Evolutionary conservation across 345 rosid genomes (phyloP).

Genomic region (Laguncularia racemosa): DNA sequence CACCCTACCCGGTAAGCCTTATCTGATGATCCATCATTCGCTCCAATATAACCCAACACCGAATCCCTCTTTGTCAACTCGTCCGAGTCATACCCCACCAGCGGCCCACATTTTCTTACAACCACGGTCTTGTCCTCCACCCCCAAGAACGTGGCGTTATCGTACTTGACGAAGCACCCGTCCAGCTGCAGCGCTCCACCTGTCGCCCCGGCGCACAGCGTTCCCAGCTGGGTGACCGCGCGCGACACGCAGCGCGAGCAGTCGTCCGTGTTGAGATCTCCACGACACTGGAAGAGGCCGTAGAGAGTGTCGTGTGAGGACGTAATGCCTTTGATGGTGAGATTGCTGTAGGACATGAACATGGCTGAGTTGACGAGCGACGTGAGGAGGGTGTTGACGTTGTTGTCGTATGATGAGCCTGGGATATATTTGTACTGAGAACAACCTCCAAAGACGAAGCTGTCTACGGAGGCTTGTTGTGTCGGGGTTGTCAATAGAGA

Average conservation of each 20-base stretch:
- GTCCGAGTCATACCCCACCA: constrained; percentile 30
- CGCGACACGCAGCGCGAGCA: constrained; percentile 69
- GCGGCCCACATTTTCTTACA: constrained; percentile 59
- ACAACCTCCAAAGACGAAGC: constrained; percentile 66
- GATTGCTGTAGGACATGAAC: constrained; percentile 25
- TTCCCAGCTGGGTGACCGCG: constrained; percentile 52
- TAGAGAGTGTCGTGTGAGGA: constrained; percentile 35
- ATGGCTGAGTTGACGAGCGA: constrained; percentile 76
- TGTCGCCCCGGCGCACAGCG: constrained; percentile 41
- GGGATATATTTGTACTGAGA: constrained; percentile 48
- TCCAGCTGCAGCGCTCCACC: constrained; percentile 71
- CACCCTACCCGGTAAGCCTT: constrained; percentile 35
- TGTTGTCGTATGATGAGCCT: constrained; percentile 54
- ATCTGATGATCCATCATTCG: constrained; percentile 37
- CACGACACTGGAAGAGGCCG: constrained; percentile 87
- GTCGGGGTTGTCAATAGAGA: too few relatives aligned
- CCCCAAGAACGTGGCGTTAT: constrained; percentile 58
- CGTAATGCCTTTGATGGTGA: constrained; percentile 49
- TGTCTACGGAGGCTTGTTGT: constrained; percentile 26
- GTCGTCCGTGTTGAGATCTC: constrained; percentile 51
- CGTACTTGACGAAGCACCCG: constrained; percentile 66
- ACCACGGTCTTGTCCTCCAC: constrained; percentile 68
- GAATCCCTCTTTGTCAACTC: constrained; percentile 42
- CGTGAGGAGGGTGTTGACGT: constrained; percentile 68
- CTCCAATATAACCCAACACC: constrained; percentile 39